Percentiles rank a stretch among this genome's conserved stretches.
phyloP scores from a whole-genome alignment of 768 basidiomycete species.

The Termitomyces bulborhizus region DNA sequence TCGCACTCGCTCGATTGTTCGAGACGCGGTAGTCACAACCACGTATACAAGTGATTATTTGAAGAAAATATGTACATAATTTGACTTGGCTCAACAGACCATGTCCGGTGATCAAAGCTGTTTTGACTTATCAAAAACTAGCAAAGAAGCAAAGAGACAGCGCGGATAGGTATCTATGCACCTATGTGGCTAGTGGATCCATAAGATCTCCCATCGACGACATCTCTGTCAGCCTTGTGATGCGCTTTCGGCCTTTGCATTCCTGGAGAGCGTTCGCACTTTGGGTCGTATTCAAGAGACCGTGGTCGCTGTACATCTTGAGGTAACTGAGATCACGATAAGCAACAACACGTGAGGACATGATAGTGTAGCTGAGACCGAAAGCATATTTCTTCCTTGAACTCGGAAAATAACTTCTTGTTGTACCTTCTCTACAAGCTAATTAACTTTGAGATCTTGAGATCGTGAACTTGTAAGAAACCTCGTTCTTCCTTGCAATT shows the following conservation, averaged over 20 bases:
- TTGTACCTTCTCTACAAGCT: conserved; percentile 60
- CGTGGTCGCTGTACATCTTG: conserved; percentile 48
- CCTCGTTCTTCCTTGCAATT: conserved; percentile 64
- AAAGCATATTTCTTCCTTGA: conserved; percentile 71
- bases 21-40: background rate
- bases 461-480: conserved; percentile 15
- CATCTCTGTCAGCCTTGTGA: conserved; percentile 33
- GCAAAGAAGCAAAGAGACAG: background rate
- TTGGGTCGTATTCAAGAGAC: conserved; percentile 40
- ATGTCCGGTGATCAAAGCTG: background rate
- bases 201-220: conserved; percentile 7
- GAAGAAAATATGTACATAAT: too few species aligned
- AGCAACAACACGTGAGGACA: background rate
- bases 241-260: conserved; percentile 58
- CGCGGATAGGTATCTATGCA: background rate
- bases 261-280: conserved; percentile 53
- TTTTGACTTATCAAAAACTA: background rate
- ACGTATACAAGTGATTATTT: background rate
- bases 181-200: background rate
- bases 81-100: background rate
- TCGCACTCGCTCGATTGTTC: background rate
- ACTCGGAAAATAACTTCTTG: conserved; percentile 70
- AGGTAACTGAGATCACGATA: conserved; percentile 43
- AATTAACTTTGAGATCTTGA: background rate
- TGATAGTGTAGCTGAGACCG: conserved; percentile 30